These are phyloP conservation scores for Galerina sulciceps DNA, from an alignment of 768 basidiomycete species.

Conservation along the genomic window DNA sequence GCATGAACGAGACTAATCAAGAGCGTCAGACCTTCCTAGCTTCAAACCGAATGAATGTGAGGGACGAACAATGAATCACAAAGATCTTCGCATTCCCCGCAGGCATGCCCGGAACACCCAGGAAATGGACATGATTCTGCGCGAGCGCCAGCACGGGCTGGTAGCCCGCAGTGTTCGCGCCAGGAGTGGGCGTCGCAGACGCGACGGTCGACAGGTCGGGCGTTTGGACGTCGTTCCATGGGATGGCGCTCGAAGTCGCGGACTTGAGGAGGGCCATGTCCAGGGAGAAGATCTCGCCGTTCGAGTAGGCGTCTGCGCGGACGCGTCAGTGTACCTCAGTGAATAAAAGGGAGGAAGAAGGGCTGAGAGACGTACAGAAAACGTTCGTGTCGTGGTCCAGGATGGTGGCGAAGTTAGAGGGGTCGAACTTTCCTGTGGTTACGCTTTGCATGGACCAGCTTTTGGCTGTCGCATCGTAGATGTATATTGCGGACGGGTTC, in stretches of 20 bases:
- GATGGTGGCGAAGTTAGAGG: constrained; percentile 67
- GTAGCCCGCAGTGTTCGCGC: constrained; percentile 51
- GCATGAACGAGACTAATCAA: constrained; percentile 75
- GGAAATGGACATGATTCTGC: constrained; percentile 86
- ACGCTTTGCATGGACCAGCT: constrained; percentile 81
- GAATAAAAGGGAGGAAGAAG: background rate
- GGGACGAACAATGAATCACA: constrained; percentile 81
- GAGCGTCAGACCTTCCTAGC: background rate
- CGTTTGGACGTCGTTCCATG: constrained; percentile 67
- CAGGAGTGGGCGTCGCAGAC: constrained; percentile 14
- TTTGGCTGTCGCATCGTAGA: constrained; percentile 74
- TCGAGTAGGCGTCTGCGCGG: constrained; percentile 67
- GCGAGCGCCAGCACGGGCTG: constrained; percentile 80
- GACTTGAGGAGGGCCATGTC: constrained; percentile 70
- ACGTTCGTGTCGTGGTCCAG: constrained; percentile 95
- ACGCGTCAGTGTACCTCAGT: background rate
- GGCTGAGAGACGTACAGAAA: constrained; percentile 59
- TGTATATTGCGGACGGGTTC: constrained; percentile 73
- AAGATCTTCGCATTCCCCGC: constrained; percentile 79
- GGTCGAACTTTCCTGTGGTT: constrained; percentile 60
- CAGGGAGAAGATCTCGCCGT: constrained; percentile 66
- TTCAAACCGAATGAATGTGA: background rate
- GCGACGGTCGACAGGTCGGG: constrained; percentile 45
- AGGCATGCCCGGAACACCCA: constrained; percentile 68
- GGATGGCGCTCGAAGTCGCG: constrained; percentile 58